A percentile compares a stretch with the other conserved stretches of the same genome.
Evolutionary conservation across 345 rosid species (phyloP).

Genomic region (Eucalyptus pauciflora): DNA sequence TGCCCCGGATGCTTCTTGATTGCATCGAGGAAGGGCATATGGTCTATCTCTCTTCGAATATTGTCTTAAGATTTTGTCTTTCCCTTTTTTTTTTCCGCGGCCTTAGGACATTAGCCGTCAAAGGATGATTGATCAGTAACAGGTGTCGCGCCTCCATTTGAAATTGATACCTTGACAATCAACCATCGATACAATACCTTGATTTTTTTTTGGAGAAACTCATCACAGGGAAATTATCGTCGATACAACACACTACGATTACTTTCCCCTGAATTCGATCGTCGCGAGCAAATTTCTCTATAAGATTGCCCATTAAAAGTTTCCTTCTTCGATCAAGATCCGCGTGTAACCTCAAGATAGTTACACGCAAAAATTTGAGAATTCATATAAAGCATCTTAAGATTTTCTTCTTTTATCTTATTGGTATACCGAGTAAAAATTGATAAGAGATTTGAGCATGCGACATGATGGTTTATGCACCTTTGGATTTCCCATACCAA

Average conservation of each 20-base stretch:
- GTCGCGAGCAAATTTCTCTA: background rate
- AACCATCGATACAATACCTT: background rate
- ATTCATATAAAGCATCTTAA: background rate
- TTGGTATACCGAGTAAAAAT: background rate
- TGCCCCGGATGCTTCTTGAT: background rate
- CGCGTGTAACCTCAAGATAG: background rate
- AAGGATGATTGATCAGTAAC: background rate
- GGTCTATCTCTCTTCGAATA: background rate
- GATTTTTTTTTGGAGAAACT: background rate
- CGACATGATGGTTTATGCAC: rapidly evolving
- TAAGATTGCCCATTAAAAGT: background rate
- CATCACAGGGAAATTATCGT: background rate
- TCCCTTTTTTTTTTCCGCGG: background rate
- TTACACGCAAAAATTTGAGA: background rate
- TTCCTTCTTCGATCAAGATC: background rate
- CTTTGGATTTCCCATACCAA: background rate
- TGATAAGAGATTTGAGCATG: background rate
- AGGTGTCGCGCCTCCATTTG: background rate
- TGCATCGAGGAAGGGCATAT: background rate
- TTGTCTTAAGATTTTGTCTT: background rate
- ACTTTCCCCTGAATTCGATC: background rate
- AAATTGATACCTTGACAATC: background rate
- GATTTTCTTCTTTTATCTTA: background rate
- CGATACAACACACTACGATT: background rate
- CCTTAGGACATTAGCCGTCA: background rate